Percentiles rank a stretch among this genome's conserved stretches.
phyloP scores from a whole-genome alignment of 257 asterid genomes.

The Fraxinus cuspidata region DNA sequence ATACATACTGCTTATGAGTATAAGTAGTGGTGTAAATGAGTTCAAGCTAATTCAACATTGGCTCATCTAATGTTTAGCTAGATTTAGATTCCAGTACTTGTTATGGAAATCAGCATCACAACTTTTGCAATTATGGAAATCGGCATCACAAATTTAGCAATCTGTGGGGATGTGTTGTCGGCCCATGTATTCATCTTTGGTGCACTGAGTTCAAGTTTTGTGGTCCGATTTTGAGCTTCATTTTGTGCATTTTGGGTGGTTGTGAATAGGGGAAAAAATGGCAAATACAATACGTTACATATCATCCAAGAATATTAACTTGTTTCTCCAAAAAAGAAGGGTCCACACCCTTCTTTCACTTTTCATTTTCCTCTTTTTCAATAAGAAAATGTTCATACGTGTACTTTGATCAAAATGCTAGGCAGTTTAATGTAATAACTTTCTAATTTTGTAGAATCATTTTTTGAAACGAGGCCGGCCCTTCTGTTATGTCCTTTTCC shows the following conservation, averaged over 20 bases:
- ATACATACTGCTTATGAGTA: neutral
- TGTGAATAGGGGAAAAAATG: constrained; percentile 12
- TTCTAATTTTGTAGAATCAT: neutral
- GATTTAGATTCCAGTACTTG: neutral
- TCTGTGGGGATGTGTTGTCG: constrained; percentile 24
- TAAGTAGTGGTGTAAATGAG: neutral
- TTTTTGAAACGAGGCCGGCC: neutral
- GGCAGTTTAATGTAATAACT: neutral
- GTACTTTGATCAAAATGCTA: neutral
- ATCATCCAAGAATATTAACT: neutral
- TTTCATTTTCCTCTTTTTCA: neutral
- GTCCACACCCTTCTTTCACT: neutral
- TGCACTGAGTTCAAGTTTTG: constrained; percentile 6
- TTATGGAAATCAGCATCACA: constrained; percentile 16
- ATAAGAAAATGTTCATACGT: neutral
- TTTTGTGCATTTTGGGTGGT: constrained; percentile 33
- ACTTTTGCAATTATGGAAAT: constrained; percentile 8
- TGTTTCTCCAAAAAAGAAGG: neutral
- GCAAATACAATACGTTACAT: neutral
- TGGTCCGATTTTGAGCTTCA: constrained; percentile 19
- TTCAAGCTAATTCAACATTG: neutral
- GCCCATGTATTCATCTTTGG: constrained; percentile 6
- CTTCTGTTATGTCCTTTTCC: neutral
- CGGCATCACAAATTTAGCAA: constrained; percentile 23
- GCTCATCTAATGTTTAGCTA: neutral